phyloP scores from a whole-genome alignment of 106 monocot species.

The Ottelia alismoides region DNA sequence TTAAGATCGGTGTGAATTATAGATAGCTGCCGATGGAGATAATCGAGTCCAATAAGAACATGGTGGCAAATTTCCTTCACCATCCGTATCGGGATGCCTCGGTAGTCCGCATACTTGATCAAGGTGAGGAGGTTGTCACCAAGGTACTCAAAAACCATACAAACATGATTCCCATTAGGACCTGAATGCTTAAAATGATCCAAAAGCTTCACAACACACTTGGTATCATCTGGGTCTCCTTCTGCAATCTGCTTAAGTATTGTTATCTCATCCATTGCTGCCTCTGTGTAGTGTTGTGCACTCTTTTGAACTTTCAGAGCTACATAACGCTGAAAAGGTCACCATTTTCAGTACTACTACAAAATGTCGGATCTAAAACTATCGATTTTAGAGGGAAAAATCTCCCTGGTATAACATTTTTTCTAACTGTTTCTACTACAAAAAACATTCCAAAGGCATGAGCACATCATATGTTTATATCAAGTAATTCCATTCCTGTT shows the following conservation, averaged over 20 bases:
- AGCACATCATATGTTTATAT: no score
- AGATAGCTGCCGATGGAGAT: slow-evolving; percentile 69
- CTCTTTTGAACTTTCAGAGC: slow-evolving; percentile 99
- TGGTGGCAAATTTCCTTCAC: slow-evolving; percentile 88
- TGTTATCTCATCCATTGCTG: slow-evolving; percentile 98
- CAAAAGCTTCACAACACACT: slow-evolving; percentile 91
- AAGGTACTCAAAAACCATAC: slow-evolving; percentile 97
- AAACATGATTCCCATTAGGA: slow-evolving; percentile 91
- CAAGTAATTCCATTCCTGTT: no score
- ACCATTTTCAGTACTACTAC: no score
- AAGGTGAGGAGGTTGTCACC: slow-evolving; percentile 93
- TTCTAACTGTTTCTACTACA: no score
- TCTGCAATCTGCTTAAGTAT: slow-evolving; percentile 97
- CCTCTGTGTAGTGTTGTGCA: slow-evolving; percentile 97
- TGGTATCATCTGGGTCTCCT: slow-evolving; percentile 50
- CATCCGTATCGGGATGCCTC: slow-evolving; percentile 55
- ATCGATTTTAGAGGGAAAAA: no score
- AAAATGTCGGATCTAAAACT: no score
- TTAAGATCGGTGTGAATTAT: slow-evolving; percentile 99
- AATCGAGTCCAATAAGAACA: slow-evolving; percentile 74
- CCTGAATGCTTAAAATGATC: slow-evolving; percentile 99
- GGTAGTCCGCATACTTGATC: slow-evolving; percentile 89
- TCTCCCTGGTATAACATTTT: no score
- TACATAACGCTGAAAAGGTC: slow-evolving; percentile 74
- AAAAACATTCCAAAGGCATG: no score